Conservation (phyloP, 129 eudicot species). For the Flaveria trinervia region DNA sequence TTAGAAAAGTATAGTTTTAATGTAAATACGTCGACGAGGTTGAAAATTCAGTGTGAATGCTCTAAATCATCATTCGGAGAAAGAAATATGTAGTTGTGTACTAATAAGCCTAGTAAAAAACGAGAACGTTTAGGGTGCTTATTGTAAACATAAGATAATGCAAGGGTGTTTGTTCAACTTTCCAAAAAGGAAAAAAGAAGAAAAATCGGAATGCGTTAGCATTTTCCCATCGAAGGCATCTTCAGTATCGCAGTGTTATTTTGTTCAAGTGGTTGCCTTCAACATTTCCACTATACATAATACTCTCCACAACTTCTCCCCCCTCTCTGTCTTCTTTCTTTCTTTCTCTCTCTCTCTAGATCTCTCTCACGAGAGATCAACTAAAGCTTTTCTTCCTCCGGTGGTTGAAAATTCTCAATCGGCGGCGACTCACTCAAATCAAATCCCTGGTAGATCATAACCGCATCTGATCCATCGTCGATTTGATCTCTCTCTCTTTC, state of each 20-base stretch:
- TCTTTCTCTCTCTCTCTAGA: slow-evolving; percentile 55
- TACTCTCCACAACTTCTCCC: slow-evolving; percentile 27
- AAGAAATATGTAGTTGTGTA: too few relatives aligned
- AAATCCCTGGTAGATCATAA: slow-evolving; percentile 37
- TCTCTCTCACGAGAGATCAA: slow-evolving; percentile 32
- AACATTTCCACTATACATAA: slow-evolving; percentile 22
- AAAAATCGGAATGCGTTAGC: slow-evolving; percentile 17
- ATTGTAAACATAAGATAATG: slow-evolving; percentile 11
- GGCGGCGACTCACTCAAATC: slow-evolving; percentile 21
- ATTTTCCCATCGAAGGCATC: slow-evolving; percentile 35
- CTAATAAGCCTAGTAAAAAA: too few relatives aligned
- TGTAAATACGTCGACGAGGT: too few relatives aligned
- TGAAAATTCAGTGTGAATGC: too few relatives aligned
- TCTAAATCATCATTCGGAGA: too few relatives aligned
- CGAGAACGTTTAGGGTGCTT: too few relatives aligned
- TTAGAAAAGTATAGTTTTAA: too few relatives aligned
- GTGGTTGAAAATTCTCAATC: slow-evolving; percentile 4
- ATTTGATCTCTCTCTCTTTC: slow-evolving; percentile 28
- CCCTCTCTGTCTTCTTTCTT: slow-evolving; percentile 14
- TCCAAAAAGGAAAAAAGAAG: neutral
- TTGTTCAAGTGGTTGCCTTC: slow-evolving; percentile 32
- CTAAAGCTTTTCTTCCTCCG: slow-evolving; percentile 25
- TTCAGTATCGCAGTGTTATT: slow-evolving; percentile 32
- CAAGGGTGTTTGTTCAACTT: slow-evolving; percentile 20
- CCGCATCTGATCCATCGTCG: slow-evolving; percentile 42